phyloP scores from a whole-genome alignment of 768 basidiomycete species.

The Rubroboletus pulcherrimus region DNA sequence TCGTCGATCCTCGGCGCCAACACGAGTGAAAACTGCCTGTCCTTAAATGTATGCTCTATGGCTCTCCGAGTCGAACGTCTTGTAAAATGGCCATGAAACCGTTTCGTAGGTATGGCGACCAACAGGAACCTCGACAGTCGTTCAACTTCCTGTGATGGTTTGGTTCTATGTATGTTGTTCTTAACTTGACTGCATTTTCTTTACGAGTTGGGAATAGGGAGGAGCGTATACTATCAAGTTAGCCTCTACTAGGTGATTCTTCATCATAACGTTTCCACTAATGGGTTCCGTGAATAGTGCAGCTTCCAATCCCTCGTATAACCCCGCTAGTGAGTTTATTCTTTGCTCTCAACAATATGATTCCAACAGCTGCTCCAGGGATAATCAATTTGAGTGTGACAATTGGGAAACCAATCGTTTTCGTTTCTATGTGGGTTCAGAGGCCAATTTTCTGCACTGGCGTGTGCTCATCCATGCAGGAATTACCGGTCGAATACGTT shows the following conservation, averaged over 20 bases:
- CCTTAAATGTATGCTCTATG: constrained; percentile 40
- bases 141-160: constrained; percentile 17
- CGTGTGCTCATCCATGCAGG: not conserved
- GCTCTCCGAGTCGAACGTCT: not conserved
- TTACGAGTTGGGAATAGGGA: constrained; percentile 1
- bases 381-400: constrained; percentile 7
- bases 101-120: constrained; percentile 18
- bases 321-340: constrained; percentile 13
- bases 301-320: constrained; percentile 14
- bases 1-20: constrained; percentile 37
- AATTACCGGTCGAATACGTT: constrained; percentile 18
- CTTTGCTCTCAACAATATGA: not conserved
- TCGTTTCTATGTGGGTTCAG: constrained; percentile 14
- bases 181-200: not conserved
- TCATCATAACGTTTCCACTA: not conserved
- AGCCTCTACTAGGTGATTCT: not conserved
- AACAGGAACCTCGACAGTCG: not conserved
- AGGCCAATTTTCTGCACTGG: not conserved
- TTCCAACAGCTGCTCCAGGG: not conserved
- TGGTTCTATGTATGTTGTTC: constrained; percentile 18
- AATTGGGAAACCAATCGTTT: constrained; percentile 15
- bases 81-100: not conserved
- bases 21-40: constrained; percentile 52
- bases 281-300: constrained; percentile 4
- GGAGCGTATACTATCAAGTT: constrained; percentile 14